Percentiles rank a stretch among this genome's conserved stretches.
phyloP scores from a whole-genome alignment of 179 eudicot genomes.

The Drosera spatulata region DNA sequence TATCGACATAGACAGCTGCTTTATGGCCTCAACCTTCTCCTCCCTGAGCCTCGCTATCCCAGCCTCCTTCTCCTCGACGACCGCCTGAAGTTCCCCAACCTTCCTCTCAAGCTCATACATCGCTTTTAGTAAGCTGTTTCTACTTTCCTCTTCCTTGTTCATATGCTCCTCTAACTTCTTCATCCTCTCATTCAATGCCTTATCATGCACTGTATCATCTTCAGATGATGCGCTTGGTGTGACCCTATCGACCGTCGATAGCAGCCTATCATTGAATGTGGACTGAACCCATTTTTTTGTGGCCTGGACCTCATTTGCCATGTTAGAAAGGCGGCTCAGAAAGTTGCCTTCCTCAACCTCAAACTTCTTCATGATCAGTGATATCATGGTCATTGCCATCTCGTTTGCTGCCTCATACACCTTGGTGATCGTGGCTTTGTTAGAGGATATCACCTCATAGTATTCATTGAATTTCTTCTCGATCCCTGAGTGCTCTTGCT shows the following conservation, averaged over 20 bases:
- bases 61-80: constrained; percentile 35
- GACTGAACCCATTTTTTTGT: constrained; percentile 51
- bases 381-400: constrained; percentile 23
- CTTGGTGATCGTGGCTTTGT: constrained; percentile 17
- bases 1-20: constrained; percentile 68
- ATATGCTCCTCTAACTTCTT: constrained; percentile 34
- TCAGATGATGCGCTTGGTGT: constrained; percentile 3
- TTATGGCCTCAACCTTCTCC: constrained; percentile 81
- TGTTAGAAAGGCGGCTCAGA: constrained; percentile 36
- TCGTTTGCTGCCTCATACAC: constrained; percentile 26
- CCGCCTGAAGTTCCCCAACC: constrained; percentile 35
- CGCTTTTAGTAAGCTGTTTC: constrained; percentile 21
- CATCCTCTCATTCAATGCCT: constrained; percentile 34
- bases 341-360: constrained; percentile 33
- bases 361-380: constrained; percentile 17
- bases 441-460: constrained; percentile 2
- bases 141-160: constrained; percentile 24
- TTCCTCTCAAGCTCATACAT: constrained; percentile 28
- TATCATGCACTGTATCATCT: constrained; percentile 39
- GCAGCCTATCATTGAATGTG: constrained; percentile 28
- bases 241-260: neutral
- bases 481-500: constrained; percentile 32
- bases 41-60: constrained; percentile 35
- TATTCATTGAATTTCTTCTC: constrained; percentile 12
- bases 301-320: constrained; percentile 45